Base-by-base conservation (phyloP, 1,139 yeast species). In the Candida pseudoviswanathii region DNA sequence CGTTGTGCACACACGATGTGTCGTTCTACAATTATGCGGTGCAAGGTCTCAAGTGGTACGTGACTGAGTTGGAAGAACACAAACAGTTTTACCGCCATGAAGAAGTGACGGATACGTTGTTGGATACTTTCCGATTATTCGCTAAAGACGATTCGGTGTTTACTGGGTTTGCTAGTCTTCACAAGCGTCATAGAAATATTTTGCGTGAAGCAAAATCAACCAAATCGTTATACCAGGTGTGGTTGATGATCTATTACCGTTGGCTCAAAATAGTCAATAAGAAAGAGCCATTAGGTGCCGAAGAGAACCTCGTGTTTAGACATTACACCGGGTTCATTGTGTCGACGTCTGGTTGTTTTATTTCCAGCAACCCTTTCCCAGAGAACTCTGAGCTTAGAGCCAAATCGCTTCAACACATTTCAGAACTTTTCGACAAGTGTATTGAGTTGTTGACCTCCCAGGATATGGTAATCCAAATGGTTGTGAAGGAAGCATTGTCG, bases 151-250 rank as follows among this genome's bases (percentile, higher is more conserved):
- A 72, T 33, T 71, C 78, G 31, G 81, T 85, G 2, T 83, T 86
- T 46, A 85, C 92, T 0, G 94, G 96, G 16, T 80, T 85, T 30
- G 88, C 87, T 16, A 91, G 95, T 0, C 75, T 86, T 32, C 94
- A 89, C 61, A 87, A 88, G 61, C 78, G 84, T 51, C 70, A 88
- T 50, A 78, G 79, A 54, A 78, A 71, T 53, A 73, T 87, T 41
- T 66, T 86, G 46, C 75, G 82, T 51, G 71, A 82, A n/a, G 78
- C 80, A 5, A 69, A 67, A 36, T 89, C 92, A 1, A 82, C 89
- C 0, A 71, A 73, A 37, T 80, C 89, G 1, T 66, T 89, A 36
- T 71, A 80, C 39, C 81, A 80, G 49, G 81, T 85, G 1, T 86
- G 94, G 88, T 61, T 75, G 4, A 66, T 81, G 38, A 78, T 86